phyloP scores from a whole-genome alignment of 1,284 basidiomycete species.

The Chalciporus sp. region DNA sequence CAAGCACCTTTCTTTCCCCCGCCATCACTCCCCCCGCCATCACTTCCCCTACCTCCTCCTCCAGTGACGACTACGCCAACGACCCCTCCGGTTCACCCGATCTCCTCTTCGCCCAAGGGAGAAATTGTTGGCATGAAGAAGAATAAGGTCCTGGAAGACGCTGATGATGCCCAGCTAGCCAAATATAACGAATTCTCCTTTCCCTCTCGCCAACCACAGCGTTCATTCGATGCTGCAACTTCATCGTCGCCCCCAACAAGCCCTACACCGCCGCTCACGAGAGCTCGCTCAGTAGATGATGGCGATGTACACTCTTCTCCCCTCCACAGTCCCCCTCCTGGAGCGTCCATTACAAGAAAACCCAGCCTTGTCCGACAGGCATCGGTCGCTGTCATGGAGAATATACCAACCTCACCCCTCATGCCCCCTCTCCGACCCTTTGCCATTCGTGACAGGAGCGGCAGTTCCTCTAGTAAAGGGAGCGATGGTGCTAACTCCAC shows the following conservation, averaged over 20 bases:
- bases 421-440: conserved; percentile 50
- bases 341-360: conserved; percentile 26
- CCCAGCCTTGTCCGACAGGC: conserved; percentile 48
- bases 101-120: conserved; percentile 29
- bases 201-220: conserved; percentile 37
- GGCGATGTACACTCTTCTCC: conserved; percentile 38
- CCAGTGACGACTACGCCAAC: conserved; percentile 32
- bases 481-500: conserved; percentile 31
- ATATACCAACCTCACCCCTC: conserved; percentile 30
- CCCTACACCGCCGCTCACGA: conserved; percentile 41
- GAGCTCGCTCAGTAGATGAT: conserved; percentile 55
- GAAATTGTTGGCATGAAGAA: conserved; percentile 24
- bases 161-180: conserved; percentile 45
- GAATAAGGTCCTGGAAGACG: conserved; percentile 18
- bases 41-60: conserved; percentile 20
- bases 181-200: conserved; percentile 59
- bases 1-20: conserved; percentile 39
- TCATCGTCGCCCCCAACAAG: conserved; percentile 33
- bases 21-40: conserved; percentile 22
- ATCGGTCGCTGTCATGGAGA: conserved; percentile 50
- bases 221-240: conserved; percentile 53
- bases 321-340: conserved; percentile 16
- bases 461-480: conserved; percentile 46
- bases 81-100: conserved; percentile 32
- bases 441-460: conserved; percentile 48